These are phyloP conservation scores for Poa pratensis DNA, from an alignment of 176 grass and related monocot genomes.

Conservation along the genomic window DNA sequence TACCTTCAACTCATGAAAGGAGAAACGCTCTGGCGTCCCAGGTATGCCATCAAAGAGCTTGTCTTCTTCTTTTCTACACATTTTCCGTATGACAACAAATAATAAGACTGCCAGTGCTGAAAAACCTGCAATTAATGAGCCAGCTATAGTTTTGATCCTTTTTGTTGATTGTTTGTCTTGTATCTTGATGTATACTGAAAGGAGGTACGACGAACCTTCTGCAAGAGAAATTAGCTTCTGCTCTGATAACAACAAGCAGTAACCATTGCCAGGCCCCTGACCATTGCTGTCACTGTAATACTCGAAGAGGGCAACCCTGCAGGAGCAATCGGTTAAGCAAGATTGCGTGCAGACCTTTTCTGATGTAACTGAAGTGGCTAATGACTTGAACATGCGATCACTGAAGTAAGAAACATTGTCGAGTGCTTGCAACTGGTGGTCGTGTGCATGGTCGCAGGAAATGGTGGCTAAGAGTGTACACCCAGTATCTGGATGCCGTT, in stretches of 20 bases:
- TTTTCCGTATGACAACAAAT: background rate
- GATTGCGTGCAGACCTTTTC: slow-evolving; percentile 25
- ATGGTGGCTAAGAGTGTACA: slow-evolving; percentile 35
- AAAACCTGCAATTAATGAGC: background rate
- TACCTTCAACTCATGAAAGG: slow-evolving; percentile 39
- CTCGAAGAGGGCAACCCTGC: slow-evolving; percentile 32
- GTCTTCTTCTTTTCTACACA: background rate
- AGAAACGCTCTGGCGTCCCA: slow-evolving; percentile 43
- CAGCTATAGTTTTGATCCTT: slow-evolving; percentile 31
- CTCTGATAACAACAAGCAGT: slow-evolving; percentile 15
- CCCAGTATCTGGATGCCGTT: slow-evolving; percentile 33
- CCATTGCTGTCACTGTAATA: background rate
- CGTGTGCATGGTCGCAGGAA: background rate
- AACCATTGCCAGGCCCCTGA: no score
- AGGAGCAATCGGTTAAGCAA: slow-evolving; percentile 42
- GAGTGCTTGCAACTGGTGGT: slow-evolving; percentile 31
- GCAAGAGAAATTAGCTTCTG: slow-evolving; percentile 17
- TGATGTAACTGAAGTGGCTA: background rate
- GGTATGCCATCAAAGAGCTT: slow-evolving; percentile 18
- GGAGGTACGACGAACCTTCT: background rate
- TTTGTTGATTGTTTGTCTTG: slow-evolving; percentile 20
- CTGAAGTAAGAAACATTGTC: slow-evolving; percentile 40
- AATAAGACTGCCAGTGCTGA: background rate
- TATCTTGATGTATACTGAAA: slow-evolving; percentile 26
- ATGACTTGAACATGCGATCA: slow-evolving; percentile 24